Base-by-base conservation (phyloP, 441 rosid genomes). In the Gossypium lobatum region DNA sequence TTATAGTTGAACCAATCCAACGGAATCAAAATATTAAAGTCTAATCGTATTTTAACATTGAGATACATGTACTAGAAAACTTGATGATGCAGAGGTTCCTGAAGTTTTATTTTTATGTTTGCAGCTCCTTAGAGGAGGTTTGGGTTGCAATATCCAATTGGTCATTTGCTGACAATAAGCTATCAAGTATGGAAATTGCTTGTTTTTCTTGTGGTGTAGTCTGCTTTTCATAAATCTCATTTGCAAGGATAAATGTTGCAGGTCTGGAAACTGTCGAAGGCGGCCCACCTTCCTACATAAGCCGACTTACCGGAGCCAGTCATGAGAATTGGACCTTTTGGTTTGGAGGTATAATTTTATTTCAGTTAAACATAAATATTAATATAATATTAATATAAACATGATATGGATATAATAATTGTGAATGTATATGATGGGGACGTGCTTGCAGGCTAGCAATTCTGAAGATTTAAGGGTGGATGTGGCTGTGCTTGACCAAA, bases 101-200 rank as follows among this genome's bases (percentile, higher is more conserved):
- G 13, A 17, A 28, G 20, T 52, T 69, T 17, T 52, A 64, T 57
- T 58, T 69, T 67, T 45, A 68, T 64, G 46, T n/a, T 86, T 85
- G 76, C 88, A 95, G 99, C 55, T 89, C 93, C 72, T 83, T 91
- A 69, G 82, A 90, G 77, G 98, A 93, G 83, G 88, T 96, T 26
- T 96, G 98, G 97, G 98, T 93, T 81, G 80, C 97, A 46, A 93
- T 92, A 80, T 88, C 97, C 6, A 81, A 85, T 79, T 96, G 99
- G 99, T 95, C 99, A 39, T 89, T 92, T 23, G 97, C 98, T 13
- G 93, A 92, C 75, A 82, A 86, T 17, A 81, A 67, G 76, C 86
- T 85, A 79, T 91, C 99, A 83, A 93, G 97, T 92, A 61, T n/a
- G 0, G 26, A 58, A 42, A 66, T 67, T 42, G 64, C 34, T 23